Conservation (phyloP, 371 early-diverging fungal species). For the Mortierella sp. region DNA sequence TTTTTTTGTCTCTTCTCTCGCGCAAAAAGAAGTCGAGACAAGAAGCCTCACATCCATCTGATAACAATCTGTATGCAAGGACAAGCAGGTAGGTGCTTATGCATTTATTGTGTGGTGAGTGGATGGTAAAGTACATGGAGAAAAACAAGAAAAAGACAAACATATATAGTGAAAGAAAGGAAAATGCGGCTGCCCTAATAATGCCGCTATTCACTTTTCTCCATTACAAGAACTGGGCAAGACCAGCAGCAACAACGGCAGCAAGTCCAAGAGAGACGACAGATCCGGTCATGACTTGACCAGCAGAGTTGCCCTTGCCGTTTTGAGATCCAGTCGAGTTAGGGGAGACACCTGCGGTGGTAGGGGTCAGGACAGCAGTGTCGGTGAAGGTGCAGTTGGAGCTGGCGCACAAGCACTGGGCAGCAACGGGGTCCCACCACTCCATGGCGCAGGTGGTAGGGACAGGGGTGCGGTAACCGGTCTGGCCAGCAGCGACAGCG, state of each 20-base stretch:
- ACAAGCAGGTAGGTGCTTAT: neutral
- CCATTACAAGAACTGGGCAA: constrained; percentile 40
- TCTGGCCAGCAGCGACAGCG: constrained; percentile 56
- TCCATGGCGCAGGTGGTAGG: constrained; percentile 77
- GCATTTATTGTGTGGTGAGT: neutral
- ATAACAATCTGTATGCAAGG: neutral
- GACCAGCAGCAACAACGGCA: constrained; percentile 33
- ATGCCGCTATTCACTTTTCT: neutral
- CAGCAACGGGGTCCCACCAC: constrained; percentile 79
- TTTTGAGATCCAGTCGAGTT: neutral
- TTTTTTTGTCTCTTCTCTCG: no score
- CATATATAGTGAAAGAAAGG: neutral
- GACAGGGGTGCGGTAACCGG: constrained; percentile 66
- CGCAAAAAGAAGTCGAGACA: no score
- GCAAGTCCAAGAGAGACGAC: constrained; percentile 14
- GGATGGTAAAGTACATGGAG: constrained; percentile 4
- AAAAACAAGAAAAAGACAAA: neutral
- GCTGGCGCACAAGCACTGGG: constrained; percentile 53
- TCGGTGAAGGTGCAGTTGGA: constrained; percentile 56
- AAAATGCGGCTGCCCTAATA: neutral
- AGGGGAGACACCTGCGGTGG: neutral
- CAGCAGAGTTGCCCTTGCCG: constrained; percentile 22
- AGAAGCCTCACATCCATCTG: no score
- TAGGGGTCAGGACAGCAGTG: constrained; percentile 12
- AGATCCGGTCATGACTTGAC: constrained; percentile 7